Evolutionary conservation across 441 rosid genomes (phyloP), one percentile per base, ranked within the genome.

Genomic region (Biscutella laevigata): DNA sequence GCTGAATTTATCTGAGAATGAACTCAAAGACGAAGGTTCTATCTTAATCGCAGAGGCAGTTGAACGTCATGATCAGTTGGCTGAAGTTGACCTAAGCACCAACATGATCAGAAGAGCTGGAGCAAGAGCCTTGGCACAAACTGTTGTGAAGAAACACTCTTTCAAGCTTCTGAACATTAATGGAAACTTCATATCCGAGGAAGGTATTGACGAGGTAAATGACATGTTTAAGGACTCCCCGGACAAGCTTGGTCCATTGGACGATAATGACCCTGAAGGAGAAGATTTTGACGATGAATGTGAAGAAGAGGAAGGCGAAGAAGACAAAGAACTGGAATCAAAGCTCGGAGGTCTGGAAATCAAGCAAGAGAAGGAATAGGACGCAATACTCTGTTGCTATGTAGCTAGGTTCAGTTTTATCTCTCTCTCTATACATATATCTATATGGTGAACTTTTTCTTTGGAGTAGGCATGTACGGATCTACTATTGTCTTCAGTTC

Each of bases 201-300:
- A 82, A 57, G 84, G 82, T 42, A 55, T 74, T 36, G 81, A 78
- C 20, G 82, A 81, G 66, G 70, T 82, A 22, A 79, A 66, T 70
- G 79, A 63, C 32, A 68, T 73, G 57, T 79, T 82, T 10, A 77
- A 69, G 71, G 69, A 68, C 6, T 74, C 51, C 24, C 53, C 43
- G 35, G 69, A 73, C 15, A 33, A 71, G 74, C 77, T 79, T 15
- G 81, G 74, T 42, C 73, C 74, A 4, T 65, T 79, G 59, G 88
- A 81, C 13, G 80, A 78, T 62, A 81, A 78, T 58, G 88, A 82
- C 49, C 94, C 94, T 1, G 95, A 89, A 50, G 94, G 91, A 32
- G 84, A 82, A 72, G 88, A 83, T 73, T 33, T 64, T 47, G 87
- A 82, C 25, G 86, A 75, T 14, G 86, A 71, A 34, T 73, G 47